phyloP scores from a whole-genome alignment of 1,139 yeast genomes.

The Chernovozyma aurita region DNA sequence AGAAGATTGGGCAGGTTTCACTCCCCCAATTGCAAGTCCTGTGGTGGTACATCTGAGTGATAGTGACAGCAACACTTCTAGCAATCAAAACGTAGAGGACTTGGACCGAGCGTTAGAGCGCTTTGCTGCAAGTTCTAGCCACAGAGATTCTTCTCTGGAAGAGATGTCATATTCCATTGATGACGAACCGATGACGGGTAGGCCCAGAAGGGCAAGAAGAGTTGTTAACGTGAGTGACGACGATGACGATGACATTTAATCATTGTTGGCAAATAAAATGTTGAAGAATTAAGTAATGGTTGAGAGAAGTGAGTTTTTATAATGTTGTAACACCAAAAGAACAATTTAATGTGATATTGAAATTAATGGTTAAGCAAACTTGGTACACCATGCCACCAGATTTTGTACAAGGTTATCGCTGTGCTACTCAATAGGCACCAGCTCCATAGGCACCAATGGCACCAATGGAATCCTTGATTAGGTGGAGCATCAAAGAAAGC shows the following conservation, averaged over 20 bases:
- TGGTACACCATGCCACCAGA: too few relatives aligned
- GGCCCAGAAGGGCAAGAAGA: neutral
- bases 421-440: too few relatives aligned
- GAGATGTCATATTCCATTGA: neutral
- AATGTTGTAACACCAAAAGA: too few relatives aligned
- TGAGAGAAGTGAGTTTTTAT: too few relatives aligned
- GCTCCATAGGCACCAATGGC: too few relatives aligned
- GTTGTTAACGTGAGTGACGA: neutral
- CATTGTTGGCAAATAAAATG: too few relatives aligned
- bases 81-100: neutral
- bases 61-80: neutral
- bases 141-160: neutral
- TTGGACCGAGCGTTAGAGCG: conserved; percentile 1
- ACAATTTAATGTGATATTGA: too few relatives aligned
- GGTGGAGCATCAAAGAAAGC: too few relatives aligned
- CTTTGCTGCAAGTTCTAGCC: neutral
- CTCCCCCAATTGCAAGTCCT: neutral
- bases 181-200: neutral
- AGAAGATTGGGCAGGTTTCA: neutral
- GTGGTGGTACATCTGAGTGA: conserved; percentile 3
- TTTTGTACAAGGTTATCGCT: too few relatives aligned
- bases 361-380: too few relatives aligned
- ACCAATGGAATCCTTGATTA: too few relatives aligned
- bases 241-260: conserved; percentile 1
- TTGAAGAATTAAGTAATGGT: too few relatives aligned